Conservation (phyloP, 1,139 yeast genomes). For the Hansenula lynferdii region DNA sequence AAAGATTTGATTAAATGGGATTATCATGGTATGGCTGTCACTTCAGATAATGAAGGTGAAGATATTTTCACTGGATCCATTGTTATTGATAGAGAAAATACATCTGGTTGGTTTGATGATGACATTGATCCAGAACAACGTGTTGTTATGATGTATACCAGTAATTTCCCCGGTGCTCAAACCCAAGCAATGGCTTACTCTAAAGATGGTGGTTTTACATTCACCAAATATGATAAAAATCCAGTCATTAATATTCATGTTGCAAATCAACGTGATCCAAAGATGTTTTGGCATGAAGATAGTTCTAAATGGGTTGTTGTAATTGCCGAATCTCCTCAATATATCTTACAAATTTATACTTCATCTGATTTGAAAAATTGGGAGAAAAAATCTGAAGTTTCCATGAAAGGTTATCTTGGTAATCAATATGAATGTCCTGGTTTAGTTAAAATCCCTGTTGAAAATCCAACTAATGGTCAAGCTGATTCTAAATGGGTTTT, state of each 20-base stretch:
- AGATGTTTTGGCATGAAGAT: constrained; percentile 33
- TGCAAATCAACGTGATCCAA: constrained; percentile 35
- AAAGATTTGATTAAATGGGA: constrained; percentile 30
- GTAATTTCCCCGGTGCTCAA: constrained; percentile 21
- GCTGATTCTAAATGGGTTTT: constrained; percentile 27
- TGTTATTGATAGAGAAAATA: constrained; percentile 31
- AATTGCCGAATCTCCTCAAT: constrained; percentile 29
- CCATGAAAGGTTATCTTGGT: constrained; percentile 28
- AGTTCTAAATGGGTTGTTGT: constrained; percentile 32
- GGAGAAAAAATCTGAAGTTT: constrained; percentile 28
- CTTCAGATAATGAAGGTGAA: constrained; percentile 22
- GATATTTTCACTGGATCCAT: constrained; percentile 32
- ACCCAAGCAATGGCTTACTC: constrained; percentile 31
- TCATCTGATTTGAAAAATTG: constrained; percentile 28
- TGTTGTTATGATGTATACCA: constrained; percentile 33
- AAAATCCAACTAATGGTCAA: constrained; percentile 10
- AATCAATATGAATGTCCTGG: constrained; percentile 36
- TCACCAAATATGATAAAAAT: constrained; percentile 25
- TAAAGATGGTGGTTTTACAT: constrained; percentile 32
- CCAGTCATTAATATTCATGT: constrained; percentile 29
- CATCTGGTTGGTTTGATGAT: constrained; percentile 30
- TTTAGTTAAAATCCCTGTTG: constrained; percentile 24
- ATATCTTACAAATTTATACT: constrained; percentile 28
- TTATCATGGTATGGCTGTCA: constrained; percentile 27
- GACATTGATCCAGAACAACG: constrained; percentile 24